Evolutionary conservation across 495 filamentous ascomycete species (phyloP), one percentile per base, ranked within the genome.

Genomic region (Chaetomium fimeti): DNA sequence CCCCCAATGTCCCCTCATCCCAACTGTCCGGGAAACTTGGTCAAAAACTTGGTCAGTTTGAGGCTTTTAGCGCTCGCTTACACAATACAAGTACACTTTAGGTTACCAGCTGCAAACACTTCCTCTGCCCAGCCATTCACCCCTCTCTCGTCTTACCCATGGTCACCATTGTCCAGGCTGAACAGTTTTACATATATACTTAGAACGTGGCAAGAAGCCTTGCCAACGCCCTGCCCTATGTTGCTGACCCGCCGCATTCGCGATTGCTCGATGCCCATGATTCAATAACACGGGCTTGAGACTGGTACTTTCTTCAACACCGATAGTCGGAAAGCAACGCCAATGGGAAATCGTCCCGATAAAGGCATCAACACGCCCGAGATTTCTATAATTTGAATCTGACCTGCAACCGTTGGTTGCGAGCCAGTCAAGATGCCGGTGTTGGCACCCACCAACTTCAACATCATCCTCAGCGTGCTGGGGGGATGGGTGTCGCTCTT

Each of bases 401-500:
- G 43, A 49, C 12, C 25, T 32, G 11, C 24, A 22, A 55, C 28
- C 22, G 0, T 42, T 13, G 22, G 42, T 60, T 38, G 45, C 58
- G n/a, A 51, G 38, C 29, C 29, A 1, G 47, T n/a, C 62, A 79
- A 69, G 49, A 96, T 96, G 92, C 92, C 92, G 57, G 90, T 88
- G 51, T 78, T 95, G 59, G 83, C 82, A 7, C 67, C 91, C 43
- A 88, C 84, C 71, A 92, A 95, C 74, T 97, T 97, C 82, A 96
- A 97, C 74, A 90, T 96, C 63, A 85, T 91, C 63, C 88, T 90
- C 70, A 87, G 90, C 62, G 86, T 89, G 12, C 76, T 96, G 15
- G 93, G 93, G 28, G 92, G 90, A 20, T 98, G 93, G 77, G 87
- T 98, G 49, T 91, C 89, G 2, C 69, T 95, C 24, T 98, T 95